Base-by-base conservation (phyloP, 2,329 filamentous ascomycete species). In the Cytospora mali region DNA sequence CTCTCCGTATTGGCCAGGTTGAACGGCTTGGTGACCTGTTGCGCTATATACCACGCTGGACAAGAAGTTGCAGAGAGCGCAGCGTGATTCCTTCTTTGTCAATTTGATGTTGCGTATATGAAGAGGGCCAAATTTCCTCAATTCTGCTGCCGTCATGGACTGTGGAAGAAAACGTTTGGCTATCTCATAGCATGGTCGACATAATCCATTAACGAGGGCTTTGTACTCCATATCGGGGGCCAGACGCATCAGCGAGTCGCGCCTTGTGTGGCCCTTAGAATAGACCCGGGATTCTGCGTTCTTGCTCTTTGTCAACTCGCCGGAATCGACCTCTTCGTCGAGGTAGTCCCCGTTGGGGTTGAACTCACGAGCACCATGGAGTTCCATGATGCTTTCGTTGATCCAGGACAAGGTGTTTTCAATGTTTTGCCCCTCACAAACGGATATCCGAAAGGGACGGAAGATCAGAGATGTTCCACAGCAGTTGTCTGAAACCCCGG, bases 81-180 rank as follows among this genome's bases (percentile, higher is more conserved):
- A 60, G 13, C 9, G 33, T 3, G 50, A 11, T 27, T 46, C 57
- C 48, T 39, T 33, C 13, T 54, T 29, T n/a, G 35, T 23, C 57
- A 60, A 39, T 27, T 33, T 28, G 35, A 60, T 35, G 39, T 60
- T 51, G 27, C 49, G 23, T 14, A 59, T 48, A 42, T 42, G 28
- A 54, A 14, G 18, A 23, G 57, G 46, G 18, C 28, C 57, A 29
- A 33, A 35, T 25, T 18, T 14, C 18, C 50, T 27, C 57, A 54
- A 4, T n/a, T 21, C 35, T 31, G 29, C 50, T 14, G 21, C 35
- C 39, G 57, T 29, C 35, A 21, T 27, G 27, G 35, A 39, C 11
- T 21, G 4, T 23, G 3, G 35, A 16, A 42, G 39, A 10, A 60
- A 42, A 35, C 31, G 33, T 27, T n/a, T 18, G n/a, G 57, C 35